phyloP scores from a whole-genome alignment of 2,329 filamentous ascomycete genomes.

The Colletotrichum chlorophyti region DNA sequence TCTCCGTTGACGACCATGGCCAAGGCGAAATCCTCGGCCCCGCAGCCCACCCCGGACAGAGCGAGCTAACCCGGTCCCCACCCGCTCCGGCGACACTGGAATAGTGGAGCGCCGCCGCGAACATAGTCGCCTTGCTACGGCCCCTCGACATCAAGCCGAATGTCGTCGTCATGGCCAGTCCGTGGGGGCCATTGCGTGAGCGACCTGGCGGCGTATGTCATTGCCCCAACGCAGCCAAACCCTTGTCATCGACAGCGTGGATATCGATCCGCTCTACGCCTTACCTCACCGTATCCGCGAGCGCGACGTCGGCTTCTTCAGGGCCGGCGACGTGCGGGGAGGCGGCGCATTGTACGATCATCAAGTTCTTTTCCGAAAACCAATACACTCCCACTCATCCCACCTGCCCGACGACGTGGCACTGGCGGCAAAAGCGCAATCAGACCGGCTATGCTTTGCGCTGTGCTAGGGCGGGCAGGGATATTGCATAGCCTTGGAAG shows the following conservation, averaged over 20 bases:
- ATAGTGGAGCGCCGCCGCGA: constrained; percentile 2
- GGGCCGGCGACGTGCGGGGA: neutral
- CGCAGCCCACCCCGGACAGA: neutral
- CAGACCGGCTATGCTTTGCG: constrained; percentile 17
- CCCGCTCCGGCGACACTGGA: constrained; percentile 18
- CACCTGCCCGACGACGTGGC: constrained; percentile 19
- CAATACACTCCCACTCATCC: neutral
- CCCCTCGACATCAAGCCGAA: constrained; percentile 2
- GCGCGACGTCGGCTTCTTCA: neutral
- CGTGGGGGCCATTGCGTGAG: constrained; percentile 16
- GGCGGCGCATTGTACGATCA: neutral
- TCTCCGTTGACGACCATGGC: constrained; percentile 10
- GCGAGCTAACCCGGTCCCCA: too few relatives aligned
- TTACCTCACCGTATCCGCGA: neutral
- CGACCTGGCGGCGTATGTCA: constrained; percentile 2
- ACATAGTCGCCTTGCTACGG: neutral
- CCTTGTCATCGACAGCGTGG: constrained; percentile 7
- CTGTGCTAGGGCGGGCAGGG: constrained; percentile 16
- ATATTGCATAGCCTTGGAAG: constrained; percentile 7
- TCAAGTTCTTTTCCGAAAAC: neutral
- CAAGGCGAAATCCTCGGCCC: constrained; percentile 17
- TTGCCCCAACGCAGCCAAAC: neutral
- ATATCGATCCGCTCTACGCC: constrained; percentile 7
- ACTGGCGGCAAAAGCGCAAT: constrained; percentile 5
- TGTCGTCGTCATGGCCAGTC: constrained; percentile 8